Conservation (phyloP, 2,329 filamentous ascomycete species). For the Diaporthe ampelina region DNA sequence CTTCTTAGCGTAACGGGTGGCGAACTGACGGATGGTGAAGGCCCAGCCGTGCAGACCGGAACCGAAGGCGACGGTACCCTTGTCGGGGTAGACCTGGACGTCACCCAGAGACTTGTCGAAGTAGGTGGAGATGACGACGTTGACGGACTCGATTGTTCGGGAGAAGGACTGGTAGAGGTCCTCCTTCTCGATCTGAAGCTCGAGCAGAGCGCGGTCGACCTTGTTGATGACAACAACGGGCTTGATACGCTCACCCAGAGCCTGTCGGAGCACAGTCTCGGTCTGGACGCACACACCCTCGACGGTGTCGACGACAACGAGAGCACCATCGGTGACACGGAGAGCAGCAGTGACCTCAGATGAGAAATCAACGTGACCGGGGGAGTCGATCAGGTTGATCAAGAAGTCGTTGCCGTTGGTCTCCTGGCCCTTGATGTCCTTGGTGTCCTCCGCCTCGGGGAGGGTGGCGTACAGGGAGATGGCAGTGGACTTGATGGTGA, state of each 20-base stretch:
- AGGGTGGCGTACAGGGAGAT: constrained; percentile 97
- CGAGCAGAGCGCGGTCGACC: constrained; percentile 99
- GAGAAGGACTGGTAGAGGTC: constrained; percentile 99
- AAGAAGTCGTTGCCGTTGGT: constrained; percentile 96
- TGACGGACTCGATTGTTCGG: constrained; percentile 99
- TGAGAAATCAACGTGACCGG: constrained; percentile 99
- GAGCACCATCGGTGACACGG: constrained; percentile 99
- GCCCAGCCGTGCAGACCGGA: constrained; percentile 99
- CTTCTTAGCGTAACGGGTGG: constrained; percentile 97
- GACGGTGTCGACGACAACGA: constrained; percentile 99
- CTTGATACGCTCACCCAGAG: constrained; percentile 99
- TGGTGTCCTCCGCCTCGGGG: constrained; percentile 85
- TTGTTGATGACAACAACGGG: constrained; percentile 99
- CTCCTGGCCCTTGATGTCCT: constrained; percentile 92
- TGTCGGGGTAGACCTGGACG: constrained; percentile 98
- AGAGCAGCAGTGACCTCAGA: constrained; percentile 99
- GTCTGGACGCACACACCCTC: constrained; percentile 99
- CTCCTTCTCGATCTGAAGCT: constrained; percentile 98
- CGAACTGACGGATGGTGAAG: constrained; percentile 99
- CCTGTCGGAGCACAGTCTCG: constrained; percentile 99
- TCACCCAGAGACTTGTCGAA: constrained; percentile 97
- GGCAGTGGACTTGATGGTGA: constrained; percentile 99
- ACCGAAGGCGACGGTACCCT: constrained; percentile 98
- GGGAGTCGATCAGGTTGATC: constrained; percentile 99
- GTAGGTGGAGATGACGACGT: constrained; percentile 99